Percentiles rank a stretch among this genome's conserved stretches.
Conservation (phyloP, 169 alveolate genomes). For the Cryptosporidium viatorum region DNA sequence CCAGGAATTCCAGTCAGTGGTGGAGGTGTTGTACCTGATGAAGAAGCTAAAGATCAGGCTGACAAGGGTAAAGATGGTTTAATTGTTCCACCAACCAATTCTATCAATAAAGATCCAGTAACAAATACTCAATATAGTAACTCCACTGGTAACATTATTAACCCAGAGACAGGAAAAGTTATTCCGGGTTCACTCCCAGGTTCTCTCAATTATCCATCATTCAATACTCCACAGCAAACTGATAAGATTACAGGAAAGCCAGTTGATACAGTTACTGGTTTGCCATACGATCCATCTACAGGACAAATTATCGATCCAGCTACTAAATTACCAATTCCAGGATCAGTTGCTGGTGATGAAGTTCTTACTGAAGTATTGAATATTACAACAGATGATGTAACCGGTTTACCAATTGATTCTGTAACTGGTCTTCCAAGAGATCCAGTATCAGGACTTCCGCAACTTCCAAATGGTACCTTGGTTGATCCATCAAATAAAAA, state of each 20-base stretch:
- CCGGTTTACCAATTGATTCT: slow-evolving; percentile 63
- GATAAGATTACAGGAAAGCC: slow-evolving; percentile 64
- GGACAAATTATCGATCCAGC: slow-evolving; percentile 54
- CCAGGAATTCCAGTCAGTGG: slow-evolving; percentile 49
- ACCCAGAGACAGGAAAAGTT: slow-evolving; percentile 37
- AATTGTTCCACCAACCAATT: slow-evolving; percentile 36
- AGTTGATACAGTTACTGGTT: slow-evolving; percentile 70
- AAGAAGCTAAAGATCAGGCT: slow-evolving; percentile 63
- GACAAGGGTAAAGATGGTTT: slow-evolving; percentile 41
- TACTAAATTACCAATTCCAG: slow-evolving; percentile 63
- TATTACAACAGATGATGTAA: slow-evolving; percentile 45
- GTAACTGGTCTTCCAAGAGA: slow-evolving; percentile 69
- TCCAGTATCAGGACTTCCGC: slow-evolving; percentile 71
- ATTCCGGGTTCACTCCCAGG: slow-evolving; percentile 71
- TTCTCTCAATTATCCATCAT: slow-evolving; percentile 20
- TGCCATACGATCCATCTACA: slow-evolving; percentile 61
- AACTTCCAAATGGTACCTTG: slow-evolving; percentile 58
- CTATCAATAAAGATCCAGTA: slow-evolving; percentile 61
- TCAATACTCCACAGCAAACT: slow-evolving; percentile 68
- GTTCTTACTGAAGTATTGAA: slow-evolving; percentile 18
- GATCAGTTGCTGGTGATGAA: slow-evolving; percentile 69
- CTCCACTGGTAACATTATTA: slow-evolving; percentile 56
- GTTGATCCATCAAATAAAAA: slow-evolving; percentile 71
- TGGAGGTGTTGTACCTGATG: slow-evolving; percentile 63
- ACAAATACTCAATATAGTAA: slow-evolving; percentile 67